Evolutionary conservation across 2,329 filamentous ascomycete genomes (phyloP).

Genomic region (Hymenoscyphus albidus): DNA sequence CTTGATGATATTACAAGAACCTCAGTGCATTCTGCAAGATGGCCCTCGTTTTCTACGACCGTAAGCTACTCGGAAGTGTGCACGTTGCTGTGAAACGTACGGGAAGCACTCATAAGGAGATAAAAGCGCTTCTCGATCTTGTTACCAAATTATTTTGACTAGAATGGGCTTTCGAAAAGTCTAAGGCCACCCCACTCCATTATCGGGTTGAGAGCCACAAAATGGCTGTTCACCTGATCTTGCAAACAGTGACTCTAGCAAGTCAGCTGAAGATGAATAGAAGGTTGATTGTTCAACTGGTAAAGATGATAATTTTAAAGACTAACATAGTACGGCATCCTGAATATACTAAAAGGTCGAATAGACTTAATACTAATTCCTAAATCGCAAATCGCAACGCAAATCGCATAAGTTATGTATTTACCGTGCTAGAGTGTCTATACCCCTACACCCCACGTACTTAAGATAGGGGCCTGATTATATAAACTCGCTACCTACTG

Average conservation of each 20-base stretch:
- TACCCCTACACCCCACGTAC: too few species aligned
- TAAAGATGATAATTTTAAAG: background rate
- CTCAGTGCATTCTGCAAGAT: background rate
- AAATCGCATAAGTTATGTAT: too few species aligned
- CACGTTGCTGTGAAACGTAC: background rate
- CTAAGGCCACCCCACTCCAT: background rate
- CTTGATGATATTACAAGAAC: background rate
- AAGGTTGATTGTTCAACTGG: background rate
- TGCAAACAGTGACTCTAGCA: background rate
- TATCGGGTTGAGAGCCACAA: background rate
- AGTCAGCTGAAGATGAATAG: background rate
- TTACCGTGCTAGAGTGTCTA: too few species aligned
- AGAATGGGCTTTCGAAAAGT: background rate
- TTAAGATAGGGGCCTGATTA: too few species aligned
- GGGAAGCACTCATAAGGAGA: background rate
- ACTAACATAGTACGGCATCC: background rate
- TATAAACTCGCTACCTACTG: too few species aligned
- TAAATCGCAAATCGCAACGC: too few species aligned
- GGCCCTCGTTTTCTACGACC: background rate
- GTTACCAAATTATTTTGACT: background rate
- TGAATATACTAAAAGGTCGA: too few species aligned
- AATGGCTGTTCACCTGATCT: background rate
- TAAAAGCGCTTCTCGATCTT: background rate
- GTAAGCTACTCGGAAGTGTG: background rate
- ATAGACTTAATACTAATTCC: too few species aligned